These are phyloP conservation scores for Coffea humblotiana DNA, from an alignment of 305 asterid species.

Conservation along the genomic window DNA sequence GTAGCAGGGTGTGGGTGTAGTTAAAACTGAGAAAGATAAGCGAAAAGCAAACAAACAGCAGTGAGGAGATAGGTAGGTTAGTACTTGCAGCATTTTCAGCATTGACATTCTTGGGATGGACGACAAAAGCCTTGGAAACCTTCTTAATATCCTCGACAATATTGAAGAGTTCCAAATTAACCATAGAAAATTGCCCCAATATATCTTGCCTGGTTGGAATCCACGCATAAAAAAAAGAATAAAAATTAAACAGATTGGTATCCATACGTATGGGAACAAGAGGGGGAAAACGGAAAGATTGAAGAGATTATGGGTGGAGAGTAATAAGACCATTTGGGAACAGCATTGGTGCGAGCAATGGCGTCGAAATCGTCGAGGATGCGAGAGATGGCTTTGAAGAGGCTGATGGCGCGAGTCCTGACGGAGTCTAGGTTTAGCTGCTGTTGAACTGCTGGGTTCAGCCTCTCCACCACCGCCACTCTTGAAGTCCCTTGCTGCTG, in stretches of 20 bases:
- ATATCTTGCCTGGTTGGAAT: slow-evolving; percentile 67
- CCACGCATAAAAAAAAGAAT: background rate
- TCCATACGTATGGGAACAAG: background rate
- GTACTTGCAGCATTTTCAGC: slow-evolving; percentile 92
- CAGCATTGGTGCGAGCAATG: slow-evolving; percentile 66
- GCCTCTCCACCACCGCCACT: slow-evolving; percentile 74
- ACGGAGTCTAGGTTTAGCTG: slow-evolving; percentile 93
- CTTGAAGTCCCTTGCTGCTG: slow-evolving; percentile 46
- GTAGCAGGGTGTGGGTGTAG: background rate
- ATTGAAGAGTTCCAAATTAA: slow-evolving; percentile 87
- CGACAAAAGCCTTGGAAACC: slow-evolving; percentile 95
- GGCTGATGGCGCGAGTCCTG: slow-evolving; percentile 91
- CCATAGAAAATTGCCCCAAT: slow-evolving; percentile 93
- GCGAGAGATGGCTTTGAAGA: slow-evolving; percentile 88
- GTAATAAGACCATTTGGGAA: slow-evolving; percentile 67
- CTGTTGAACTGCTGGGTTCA: slow-evolving; percentile 82
- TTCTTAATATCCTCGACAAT: slow-evolving; percentile 91
- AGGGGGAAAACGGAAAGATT: background rate
- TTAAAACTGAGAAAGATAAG: background rate
- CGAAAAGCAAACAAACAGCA: background rate
- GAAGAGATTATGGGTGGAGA: background rate
- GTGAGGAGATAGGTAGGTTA: background rate
- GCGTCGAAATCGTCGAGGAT: slow-evolving; percentile 84
- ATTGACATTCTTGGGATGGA: slow-evolving; percentile 88
- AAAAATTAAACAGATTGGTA: background rate